Base-by-base conservation (phyloP, 129 eudicot species). In the Lactuca sativa region DNA sequence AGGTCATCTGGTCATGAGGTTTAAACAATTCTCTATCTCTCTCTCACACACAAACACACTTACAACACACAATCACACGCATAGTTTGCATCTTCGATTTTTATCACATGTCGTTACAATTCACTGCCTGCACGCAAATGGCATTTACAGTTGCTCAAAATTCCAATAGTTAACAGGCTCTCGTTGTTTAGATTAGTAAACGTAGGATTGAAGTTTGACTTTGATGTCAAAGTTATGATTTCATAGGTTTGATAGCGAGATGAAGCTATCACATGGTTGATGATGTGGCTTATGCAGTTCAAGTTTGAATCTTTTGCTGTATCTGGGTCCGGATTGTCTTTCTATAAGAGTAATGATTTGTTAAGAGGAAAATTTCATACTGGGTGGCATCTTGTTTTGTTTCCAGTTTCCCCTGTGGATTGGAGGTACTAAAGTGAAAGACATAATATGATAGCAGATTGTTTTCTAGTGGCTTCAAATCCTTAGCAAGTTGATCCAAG, bases 1-100 rank as follows among this genome's bases (percentile, higher is more conserved):
- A 63, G 78, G 70, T 73, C 65, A 63, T n/a, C 56, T 12, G 7
- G 62, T 52, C 65, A 63, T 6, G 64, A 37, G 3, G 62, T 52
- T 14, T 73, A 30, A 14, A 40, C 17, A 38, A 25, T 44, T 40
- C 17, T 38, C 7, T 44, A 7, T 58, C 10, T 43, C 31, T 12
- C 52, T 10, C 52, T 3, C 52, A 3, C 52, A 47, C 52, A 11
- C 5, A 10, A 0, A 25, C 66, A 41, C 47, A 57, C 17, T 30
- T 3, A 6, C 48, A 0, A 25, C 57, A 41, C 47, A 57, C 17
- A 43, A 5, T 6, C 48, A 32, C 34, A 40, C 7, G 32, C 21
- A 40, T 36, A 57, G 40, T 69, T 62, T 57, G 44, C 75, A 41
- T 70, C 58, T 25, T 62, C 51, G 56, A 40, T 53, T 53, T 53